Evolutionary conservation across 352 stramenopile species (phyloP).

Genomic region (Phytophthora hybrid): DNA sequence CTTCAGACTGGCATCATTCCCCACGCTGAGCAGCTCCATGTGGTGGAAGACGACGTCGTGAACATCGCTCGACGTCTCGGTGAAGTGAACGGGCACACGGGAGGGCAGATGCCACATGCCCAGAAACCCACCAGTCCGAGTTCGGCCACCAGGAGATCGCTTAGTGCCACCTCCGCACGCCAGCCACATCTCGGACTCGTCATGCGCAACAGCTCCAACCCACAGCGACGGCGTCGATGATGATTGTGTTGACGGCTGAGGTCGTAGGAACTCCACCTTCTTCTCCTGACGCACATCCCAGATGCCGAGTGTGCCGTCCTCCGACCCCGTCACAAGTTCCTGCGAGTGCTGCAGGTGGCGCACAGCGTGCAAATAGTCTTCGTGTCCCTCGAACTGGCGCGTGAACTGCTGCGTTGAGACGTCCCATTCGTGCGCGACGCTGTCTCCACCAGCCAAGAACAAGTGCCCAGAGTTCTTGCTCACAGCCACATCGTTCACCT

Average conservation of each 20-base stretch:
- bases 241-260: constrained; percentile 40
- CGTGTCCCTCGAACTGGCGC: constrained; percentile 60
- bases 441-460: constrained; percentile 75
- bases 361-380: constrained; percentile 73
- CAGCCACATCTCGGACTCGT: constrained; percentile 81
- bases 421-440: constrained; percentile 71
- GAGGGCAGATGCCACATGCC: constrained; percentile 85
- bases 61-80: constrained; percentile 65
- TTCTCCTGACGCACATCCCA: constrained; percentile 70
- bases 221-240: constrained; percentile 38
- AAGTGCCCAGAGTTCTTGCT: constrained; percentile 42
- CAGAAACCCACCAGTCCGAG: constrained; percentile 56
- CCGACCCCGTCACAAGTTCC: constrained; percentile 74
- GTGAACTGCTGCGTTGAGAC: constrained; percentile 59
- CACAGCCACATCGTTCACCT: constrained; percentile 75
- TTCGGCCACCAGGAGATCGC: constrained; percentile 28
- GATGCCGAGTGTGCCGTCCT: constrained; percentile 78
- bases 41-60: constrained; percentile 78
- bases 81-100: constrained; percentile 73
- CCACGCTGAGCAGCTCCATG: constrained; percentile 76
- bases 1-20: constrained; percentile 69
- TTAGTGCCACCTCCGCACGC: constrained; percentile 65
- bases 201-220: constrained; percentile 69
- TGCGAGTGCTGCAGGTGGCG: constrained; percentile 72
- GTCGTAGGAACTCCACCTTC: constrained; percentile 65